Evolutionary conservation across 1,139 yeast species (phyloP).

Genomic region (Debaryomyces nepalensis): DNA sequence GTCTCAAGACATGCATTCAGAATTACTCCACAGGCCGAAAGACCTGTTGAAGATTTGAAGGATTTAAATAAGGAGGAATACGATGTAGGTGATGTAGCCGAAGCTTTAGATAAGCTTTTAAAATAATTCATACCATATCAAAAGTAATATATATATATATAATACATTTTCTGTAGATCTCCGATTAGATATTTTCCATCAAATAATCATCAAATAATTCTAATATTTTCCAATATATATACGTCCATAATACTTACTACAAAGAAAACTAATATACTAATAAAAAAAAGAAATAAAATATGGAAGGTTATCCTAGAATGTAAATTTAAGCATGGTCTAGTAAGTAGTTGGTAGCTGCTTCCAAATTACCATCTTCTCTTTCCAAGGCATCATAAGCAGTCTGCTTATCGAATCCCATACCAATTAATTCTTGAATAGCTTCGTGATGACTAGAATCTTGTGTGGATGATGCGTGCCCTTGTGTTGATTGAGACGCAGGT

Average conservation of each 20-base stretch:
- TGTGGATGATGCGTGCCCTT: constrained; percentile 1
- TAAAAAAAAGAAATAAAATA: background rate
- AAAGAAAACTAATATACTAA: background rate
- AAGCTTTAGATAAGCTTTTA: constrained; percentile 33
- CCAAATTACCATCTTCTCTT: constrained; percentile 73
- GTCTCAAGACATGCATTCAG: constrained; percentile 69
- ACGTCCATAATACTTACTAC: background rate
- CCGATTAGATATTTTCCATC: too few species aligned
- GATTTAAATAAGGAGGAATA: constrained; percentile 41
- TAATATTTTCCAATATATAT: too few species aligned
- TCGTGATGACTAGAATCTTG: constrained; percentile 19
- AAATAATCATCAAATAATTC: too few species aligned
- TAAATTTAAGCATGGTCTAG: constrained; percentile 62
- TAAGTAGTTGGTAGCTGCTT: constrained; percentile 81
- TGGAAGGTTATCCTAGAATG: background rate
- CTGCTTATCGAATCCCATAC: constrained; percentile 83
- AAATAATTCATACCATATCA: too few species aligned
- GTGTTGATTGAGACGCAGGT: constrained; percentile 1
- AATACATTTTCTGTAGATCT: too few species aligned
- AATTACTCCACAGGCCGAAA: constrained; percentile 67
- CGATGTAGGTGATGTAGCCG: constrained; percentile 45
- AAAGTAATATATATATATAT: background rate
- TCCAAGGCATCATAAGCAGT: constrained; percentile 72
- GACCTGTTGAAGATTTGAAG: constrained; percentile 39
- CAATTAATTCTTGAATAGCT: constrained; percentile 70